Conservation (phyloP, 495 filamentous ascomycete species). For the Talaromyces borbonicus region DNA sequence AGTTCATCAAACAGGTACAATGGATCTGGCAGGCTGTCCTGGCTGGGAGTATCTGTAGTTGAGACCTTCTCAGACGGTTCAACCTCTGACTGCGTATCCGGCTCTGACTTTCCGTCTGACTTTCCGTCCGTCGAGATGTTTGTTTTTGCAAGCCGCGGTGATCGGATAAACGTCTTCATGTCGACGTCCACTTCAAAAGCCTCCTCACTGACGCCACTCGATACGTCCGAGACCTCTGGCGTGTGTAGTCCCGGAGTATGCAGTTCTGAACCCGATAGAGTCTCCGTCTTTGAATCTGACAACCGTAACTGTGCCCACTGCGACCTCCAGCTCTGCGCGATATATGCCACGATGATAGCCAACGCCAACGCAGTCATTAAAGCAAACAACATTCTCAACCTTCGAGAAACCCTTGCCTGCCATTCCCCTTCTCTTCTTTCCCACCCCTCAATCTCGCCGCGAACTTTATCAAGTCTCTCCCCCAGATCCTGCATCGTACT, state of each 20-base stretch:
- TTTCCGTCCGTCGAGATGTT: too few relatives aligned
- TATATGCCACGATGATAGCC: conserved; percentile 33
- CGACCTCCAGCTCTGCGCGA: too few relatives aligned
- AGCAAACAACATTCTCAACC: conserved; percentile 53
- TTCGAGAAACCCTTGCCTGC: conserved; percentile 55
- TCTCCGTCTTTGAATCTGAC: too few relatives aligned
- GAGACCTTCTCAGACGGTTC: too few relatives aligned
- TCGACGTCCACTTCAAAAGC: not conserved
- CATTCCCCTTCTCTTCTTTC: conserved; percentile 62
- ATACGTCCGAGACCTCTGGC: not conserved
- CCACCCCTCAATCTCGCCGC: conserved; percentile 57
- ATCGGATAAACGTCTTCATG: not conserved
- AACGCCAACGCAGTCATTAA: conserved; percentile 28
- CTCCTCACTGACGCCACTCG: not conserved
- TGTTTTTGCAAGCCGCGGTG: not conserved
- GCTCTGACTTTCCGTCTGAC: too few relatives aligned
- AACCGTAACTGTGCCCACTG: too few relatives aligned
- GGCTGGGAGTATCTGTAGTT: not conserved
- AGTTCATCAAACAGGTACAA: conserved; percentile 1
- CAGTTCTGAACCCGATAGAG: too few relatives aligned
- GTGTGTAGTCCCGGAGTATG: too few relatives aligned
- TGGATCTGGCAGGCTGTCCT: not conserved
- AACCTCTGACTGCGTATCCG: too few relatives aligned
- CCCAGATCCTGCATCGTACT: conserved; percentile 55
- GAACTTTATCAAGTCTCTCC: conserved; percentile 54